These are phyloP conservation scores for Ophiostoma populinum DNA, from an alignment of 2,329 filamentous ascomycete genomes.

Conservation along the genomic window DNA sequence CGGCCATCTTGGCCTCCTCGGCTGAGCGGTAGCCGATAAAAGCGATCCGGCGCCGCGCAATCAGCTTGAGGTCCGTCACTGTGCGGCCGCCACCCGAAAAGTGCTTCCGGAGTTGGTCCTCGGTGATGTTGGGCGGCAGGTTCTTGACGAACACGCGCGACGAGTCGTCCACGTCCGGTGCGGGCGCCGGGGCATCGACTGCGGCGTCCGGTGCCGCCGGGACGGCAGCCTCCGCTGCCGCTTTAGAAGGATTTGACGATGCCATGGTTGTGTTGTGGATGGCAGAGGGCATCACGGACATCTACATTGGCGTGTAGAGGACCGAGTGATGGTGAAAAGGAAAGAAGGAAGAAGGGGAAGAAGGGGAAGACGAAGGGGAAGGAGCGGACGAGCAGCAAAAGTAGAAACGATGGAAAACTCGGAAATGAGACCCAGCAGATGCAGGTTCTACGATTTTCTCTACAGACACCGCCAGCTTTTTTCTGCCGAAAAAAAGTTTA, in stretches of 20 bases:
- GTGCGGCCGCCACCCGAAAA: constrained; percentile 57
- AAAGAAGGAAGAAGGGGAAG: background rate
- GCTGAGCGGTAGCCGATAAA: constrained; percentile 85
- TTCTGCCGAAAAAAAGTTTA: constrained; percentile 9
- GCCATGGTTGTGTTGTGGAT: constrained; percentile 6
- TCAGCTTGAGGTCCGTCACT: constrained; percentile 84
- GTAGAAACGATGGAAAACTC: background rate
- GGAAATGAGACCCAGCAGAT: constrained; percentile 1
- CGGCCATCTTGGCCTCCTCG: constrained; percentile 63
- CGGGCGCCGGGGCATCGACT: background rate
- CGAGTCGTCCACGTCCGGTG: constrained; percentile 21
- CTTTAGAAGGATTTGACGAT: constrained; percentile 1
- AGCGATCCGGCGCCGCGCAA: constrained; percentile 77
- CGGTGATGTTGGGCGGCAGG: constrained; percentile 68
- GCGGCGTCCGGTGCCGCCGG: background rate
- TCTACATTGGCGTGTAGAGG: constrained; percentile 1
- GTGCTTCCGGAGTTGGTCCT: constrained; percentile 75
- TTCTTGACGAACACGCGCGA: constrained; percentile 68
- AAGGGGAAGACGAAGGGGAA: background rate
- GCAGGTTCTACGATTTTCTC: background rate
- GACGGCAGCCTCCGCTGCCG: background rate
- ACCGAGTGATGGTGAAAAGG: background rate
- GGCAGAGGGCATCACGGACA: constrained; percentile 8
- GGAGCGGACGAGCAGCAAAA: background rate
- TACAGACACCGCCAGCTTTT: constrained; percentile 1